Base-by-base conservation (phyloP, 345 rosid species). In the Luvunga scandens region DNA sequence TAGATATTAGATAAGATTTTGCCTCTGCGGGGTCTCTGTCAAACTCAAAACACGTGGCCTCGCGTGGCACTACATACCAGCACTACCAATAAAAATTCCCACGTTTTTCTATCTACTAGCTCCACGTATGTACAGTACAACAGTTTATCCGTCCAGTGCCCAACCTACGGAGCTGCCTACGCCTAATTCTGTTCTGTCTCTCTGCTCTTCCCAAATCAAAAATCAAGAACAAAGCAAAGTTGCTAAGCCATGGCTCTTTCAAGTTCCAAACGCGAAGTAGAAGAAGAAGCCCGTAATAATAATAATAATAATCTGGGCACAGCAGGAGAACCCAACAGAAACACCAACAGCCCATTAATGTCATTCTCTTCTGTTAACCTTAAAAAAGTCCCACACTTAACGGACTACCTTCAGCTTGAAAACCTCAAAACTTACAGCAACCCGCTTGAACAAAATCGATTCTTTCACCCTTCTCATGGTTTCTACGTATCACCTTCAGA, bases 401-500 rank as follows among this genome's bases (percentile, higher is more conserved):
- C 78, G 16, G 83, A 86, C 73, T 84, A 81, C 75, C 75, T 89
- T 80, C 78, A 18, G 22, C 21, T 53, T 33, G 22, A 83, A 10
- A 28, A 71, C 72, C 89, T 89, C 78, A 79, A 77, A 18, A 30
- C 84, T 36, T 59, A 34, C 69, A 50, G 83, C 18, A 91, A 90
- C 77, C 99, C 98, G 8, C 87, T 95, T 7, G 85, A 91, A 1
- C 84, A 61, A 18, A 92, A 91, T 69, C 80, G 82, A 24, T 89
- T 83, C 80, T 95, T 85, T 86, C 91, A 68, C 73, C 94, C 96
- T 7, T 72, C 86, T 3, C 67, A 83, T 9, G 91, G 90, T 77
- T 95, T 95, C 89, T 93, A 95, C 89, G 38, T 95, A 72, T 39
- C 77, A 65, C 73, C 83, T 19, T 75, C 90, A 25, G 97, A 95